Evolutionary conservation across 2,329 filamentous ascomycete species (phyloP), one percentile per base, ranked within the genome.

Genomic region (Trichoderma koningii): DNA sequence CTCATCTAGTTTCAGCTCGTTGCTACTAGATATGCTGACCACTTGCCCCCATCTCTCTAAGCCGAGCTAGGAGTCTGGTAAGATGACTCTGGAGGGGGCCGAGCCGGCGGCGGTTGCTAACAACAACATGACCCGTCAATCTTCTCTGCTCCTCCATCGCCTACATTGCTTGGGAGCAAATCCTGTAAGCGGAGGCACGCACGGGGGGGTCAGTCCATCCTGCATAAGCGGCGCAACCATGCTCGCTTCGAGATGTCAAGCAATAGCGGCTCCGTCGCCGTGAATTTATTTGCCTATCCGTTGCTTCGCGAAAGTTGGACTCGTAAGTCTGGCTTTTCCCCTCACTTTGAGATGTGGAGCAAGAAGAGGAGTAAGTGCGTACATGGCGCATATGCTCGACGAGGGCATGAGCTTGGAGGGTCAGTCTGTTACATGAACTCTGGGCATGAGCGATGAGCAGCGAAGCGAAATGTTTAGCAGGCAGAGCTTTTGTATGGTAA

Each of bases 141-240:
- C 12, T 19, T 21, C 30, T 47, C 38, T 50, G 9, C 38, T 45
- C 17, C 15, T 23, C 12, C 34, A 28, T 53, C 21, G 38, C 44
- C 14, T 34, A 19, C 44, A 26, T 34, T 34, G 45, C 34, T 42
- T n/a, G n/a, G 19, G 56, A 34, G 50, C 48, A 55, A 55, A 65
- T 47, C 47, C 56, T 55, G 50, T 57, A 51, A 50, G 56, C 56
- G 63, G 63, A 60, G 55, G 56, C 42, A 45, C 34, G 53, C 62
- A 48, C 64, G 51, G 69, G 68, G 34, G 68, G 57, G 59, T 63
- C 50, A 53, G 19, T 71, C 68, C 65, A 73, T 67, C 66, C 59
- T 72, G 73, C 73, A 75, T 74, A 71, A 73, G 72, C 71, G 70
- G 69, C 70, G 67, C 69, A 69, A 69, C 68, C 67, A 47, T 38